phyloP scores from a whole-genome alignment of 306 rosid genomes.

The Astragalus membranaceus region DNA sequence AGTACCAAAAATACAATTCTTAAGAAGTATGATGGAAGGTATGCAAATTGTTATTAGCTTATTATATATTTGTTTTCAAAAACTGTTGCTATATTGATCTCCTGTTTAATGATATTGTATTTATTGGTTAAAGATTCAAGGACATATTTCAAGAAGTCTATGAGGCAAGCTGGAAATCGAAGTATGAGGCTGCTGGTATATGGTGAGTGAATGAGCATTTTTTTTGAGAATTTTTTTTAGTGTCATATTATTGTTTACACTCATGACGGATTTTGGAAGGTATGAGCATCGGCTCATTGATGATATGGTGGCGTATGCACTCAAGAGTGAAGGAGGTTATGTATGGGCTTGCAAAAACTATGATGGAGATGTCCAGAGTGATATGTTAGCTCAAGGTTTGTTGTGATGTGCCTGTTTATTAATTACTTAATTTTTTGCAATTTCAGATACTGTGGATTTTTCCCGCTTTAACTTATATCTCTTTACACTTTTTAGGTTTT shows the following conservation, averaged over 20 bases:
- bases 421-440: conserved; percentile 2
- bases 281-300: conserved; percentile 98
- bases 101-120: background rate
- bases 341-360: conserved; percentile 99
- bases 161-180: conserved; percentile 82
- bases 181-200: conserved; percentile 92
- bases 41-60: conserved; percentile 16
- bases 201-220: conserved; percentile 49
- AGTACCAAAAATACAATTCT: conserved; percentile 97
- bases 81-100: background rate
- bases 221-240: background rate
- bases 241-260: background rate
- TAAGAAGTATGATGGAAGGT: conserved; percentile 99
- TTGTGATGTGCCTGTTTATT: conserved; percentile 13
- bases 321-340: conserved; percentile 98
- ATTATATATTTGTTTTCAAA: background rate
- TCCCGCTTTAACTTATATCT: conserved; percentile 18
- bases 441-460: background rate
- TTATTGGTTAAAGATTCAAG: conserved; percentile 70
- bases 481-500: conserved; percentile 53
- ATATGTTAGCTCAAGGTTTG: conserved; percentile 95
- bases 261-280: conserved; percentile 47
- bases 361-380: conserved; percentile 99
- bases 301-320: conserved; percentile 98
- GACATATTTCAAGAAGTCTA: conserved; percentile 99